Evolutionary conservation across 257 asterid genomes (phyloP).

Genomic region (Nicotiana undulata): DNA sequence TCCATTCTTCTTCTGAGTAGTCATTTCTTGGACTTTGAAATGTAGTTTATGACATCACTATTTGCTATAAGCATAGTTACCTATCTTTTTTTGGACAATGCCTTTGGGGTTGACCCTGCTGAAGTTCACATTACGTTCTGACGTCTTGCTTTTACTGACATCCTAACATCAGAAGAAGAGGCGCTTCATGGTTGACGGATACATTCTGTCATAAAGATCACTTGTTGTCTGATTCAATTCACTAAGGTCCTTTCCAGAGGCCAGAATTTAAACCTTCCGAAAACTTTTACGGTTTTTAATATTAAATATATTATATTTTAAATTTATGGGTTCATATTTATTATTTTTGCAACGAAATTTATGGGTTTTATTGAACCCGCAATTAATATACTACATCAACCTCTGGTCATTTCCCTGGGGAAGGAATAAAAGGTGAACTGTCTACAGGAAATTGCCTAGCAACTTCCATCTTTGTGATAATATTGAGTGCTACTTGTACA

Average conservation of each 20-base stretch:
- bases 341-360: too few species aligned
- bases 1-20: not conserved
- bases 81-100: constrained; percentile 77
- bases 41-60: constrained; percentile 81
- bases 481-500: constrained; percentile 46
- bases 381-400: too few species aligned
- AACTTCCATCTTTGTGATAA: constrained; percentile 41
- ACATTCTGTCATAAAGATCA: constrained; percentile 60
- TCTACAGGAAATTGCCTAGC: constrained; percentile 41
- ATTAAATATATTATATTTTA: too few species aligned
- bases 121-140: constrained; percentile 80
- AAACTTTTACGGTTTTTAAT: too few species aligned
- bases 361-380: too few species aligned
- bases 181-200: constrained; percentile 59
- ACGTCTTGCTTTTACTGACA: constrained; percentile 37
- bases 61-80: constrained; percentile 57
- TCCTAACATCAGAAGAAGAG: constrained; percentile 52
- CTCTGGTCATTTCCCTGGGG: constrained; percentile 66
- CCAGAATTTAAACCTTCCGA: too few species aligned
- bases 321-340: too few species aligned
- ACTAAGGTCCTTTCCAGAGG: too few species aligned
- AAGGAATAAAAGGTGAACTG: constrained; percentile 53
- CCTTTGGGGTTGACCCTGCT: constrained; percentile 71
- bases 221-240: constrained; percentile 48
- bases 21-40: not conserved